phyloP scores from a whole-genome alignment of 192 early-diverging fungal species.

The Cladochytrium replicatum region DNA sequence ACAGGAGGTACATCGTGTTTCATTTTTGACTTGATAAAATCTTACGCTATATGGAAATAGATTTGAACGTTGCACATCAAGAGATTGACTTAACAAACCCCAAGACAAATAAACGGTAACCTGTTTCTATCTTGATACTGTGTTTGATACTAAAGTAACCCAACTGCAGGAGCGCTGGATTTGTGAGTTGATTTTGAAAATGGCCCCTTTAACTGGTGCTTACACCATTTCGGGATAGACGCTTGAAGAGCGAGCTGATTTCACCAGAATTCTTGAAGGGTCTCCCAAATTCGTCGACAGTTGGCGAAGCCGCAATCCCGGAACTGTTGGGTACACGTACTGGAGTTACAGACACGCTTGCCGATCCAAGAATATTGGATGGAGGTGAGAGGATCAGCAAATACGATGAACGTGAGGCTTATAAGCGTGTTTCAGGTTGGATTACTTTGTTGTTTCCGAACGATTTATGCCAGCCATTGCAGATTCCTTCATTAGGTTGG shows the following conservation, averaged over 20 bases:
- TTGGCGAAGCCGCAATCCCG: constrained; percentile 62
- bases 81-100: constrained; percentile 67
- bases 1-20: constrained; percentile 42
- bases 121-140: background rate
- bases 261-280: constrained; percentile 41
- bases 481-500: constrained; percentile 53
- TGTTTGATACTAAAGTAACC: too few relatives aligned
- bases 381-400: constrained; percentile 28
- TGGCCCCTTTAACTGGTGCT: background rate
- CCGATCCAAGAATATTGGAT: constrained; percentile 60
- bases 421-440: constrained; percentile 36
- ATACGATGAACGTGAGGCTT: background rate
- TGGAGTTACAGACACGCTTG: constrained; percentile 67
- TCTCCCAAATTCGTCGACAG: constrained; percentile 54
- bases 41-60: too few relatives aligned
- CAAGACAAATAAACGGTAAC: constrained; percentile 53
- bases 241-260: constrained; percentile 65
- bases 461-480: constrained; percentile 45
- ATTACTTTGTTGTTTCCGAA: constrained; percentile 71
- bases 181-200: too few relatives aligned
- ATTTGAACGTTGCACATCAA: constrained; percentile 79
- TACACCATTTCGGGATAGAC: constrained; percentile 70
- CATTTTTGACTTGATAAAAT: too few relatives aligned
- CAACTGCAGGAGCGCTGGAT: too few relatives aligned
- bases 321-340: constrained; percentile 61